Evolutionary conservation across 805 yeast genomes (phyloP).

Genomic region (Ogataea chonburiensis): DNA sequence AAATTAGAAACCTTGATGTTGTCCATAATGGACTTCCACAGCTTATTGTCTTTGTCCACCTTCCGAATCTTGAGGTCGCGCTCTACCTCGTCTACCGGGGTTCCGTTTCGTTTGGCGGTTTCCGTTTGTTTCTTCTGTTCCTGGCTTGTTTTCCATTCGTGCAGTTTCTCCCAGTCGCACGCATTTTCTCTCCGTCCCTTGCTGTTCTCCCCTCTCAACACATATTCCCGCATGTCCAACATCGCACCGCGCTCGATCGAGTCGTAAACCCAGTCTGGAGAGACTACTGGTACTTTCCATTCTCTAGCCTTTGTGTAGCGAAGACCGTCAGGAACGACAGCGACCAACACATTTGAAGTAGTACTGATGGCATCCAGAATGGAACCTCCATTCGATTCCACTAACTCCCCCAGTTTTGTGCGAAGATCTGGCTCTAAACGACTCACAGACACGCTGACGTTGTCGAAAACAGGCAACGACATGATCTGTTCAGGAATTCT

Average conservation of each 20-base stretch:
- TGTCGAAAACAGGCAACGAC: constrained; percentile 42
- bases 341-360: constrained; percentile 44
- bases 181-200: constrained; percentile 32
- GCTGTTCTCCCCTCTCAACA: constrained; percentile 25
- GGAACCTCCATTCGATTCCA: constrained; percentile 47
- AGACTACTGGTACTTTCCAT: constrained; percentile 55
- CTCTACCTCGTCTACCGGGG: constrained; percentile 17
- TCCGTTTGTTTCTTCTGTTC: constrained; percentile 15
- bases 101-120: constrained; percentile 1
- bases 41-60: constrained; percentile 21
- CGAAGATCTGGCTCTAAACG: constrained; percentile 23
- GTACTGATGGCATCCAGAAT: constrained; percentile 49
- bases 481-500: constrained; percentile 8
- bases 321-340: constrained; percentile 51
- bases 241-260: constrained; percentile 44
- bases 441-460: constrained; percentile 41
- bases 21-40: constrained; percentile 30
- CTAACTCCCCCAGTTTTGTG: constrained; percentile 31
- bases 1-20: constrained; percentile 16
- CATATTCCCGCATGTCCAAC: constrained; percentile 40
- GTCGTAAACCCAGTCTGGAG: constrained; percentile 53
- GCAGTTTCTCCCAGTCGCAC: constrained; percentile 38
- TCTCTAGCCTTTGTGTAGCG: constrained; percentile 51
- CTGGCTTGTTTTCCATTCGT: constrained; percentile 17
- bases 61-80: constrained; percentile 26